Evolutionary conservation across 768 basidiomycete species (phyloP).

Genomic region (Erythrobasidium yunnanense): DNA sequence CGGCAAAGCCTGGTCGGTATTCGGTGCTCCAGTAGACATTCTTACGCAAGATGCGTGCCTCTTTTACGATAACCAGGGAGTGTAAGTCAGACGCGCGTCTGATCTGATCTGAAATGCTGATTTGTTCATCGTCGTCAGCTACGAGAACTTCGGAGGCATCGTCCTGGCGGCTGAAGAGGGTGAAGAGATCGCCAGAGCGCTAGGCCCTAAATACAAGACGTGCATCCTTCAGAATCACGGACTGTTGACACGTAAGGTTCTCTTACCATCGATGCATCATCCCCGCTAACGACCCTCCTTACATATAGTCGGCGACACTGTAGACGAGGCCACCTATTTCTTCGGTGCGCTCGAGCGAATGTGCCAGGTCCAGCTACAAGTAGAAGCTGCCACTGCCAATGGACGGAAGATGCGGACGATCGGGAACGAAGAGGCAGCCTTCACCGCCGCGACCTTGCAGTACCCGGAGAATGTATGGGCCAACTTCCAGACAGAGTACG

Average conservation of each 20-base stretch:
- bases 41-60: conserved; percentile 33
- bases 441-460: conserved; percentile 33
- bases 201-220: conserved; percentile 30
- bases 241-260: conserved; percentile 24
- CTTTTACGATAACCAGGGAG: conserved; percentile 33
- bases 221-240: conserved; percentile 36
- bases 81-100: no score
- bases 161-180: conserved; percentile 35
- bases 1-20: conserved; percentile 24
- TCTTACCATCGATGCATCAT: no score
- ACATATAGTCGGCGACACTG: conserved; percentile 26
- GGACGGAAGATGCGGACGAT: conserved; percentile 13
- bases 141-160: conserved; percentile 34
- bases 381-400: conserved; percentile 31
- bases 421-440: conserved; percentile 30
- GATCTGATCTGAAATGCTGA: no score
- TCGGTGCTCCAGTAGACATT: conserved; percentile 32
- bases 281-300: background rate
- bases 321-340: conserved; percentile 31
- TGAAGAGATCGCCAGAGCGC: conserved; percentile 31
- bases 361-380: conserved; percentile 31
- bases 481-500: conserved; percentile 28
- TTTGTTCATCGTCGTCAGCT: no score
- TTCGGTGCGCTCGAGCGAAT: conserved; percentile 30
- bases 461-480: conserved; percentile 28